phyloP scores from a whole-genome alignment of 2,329 filamentous ascomycete species.

The Verticillium albo-atrum region DNA sequence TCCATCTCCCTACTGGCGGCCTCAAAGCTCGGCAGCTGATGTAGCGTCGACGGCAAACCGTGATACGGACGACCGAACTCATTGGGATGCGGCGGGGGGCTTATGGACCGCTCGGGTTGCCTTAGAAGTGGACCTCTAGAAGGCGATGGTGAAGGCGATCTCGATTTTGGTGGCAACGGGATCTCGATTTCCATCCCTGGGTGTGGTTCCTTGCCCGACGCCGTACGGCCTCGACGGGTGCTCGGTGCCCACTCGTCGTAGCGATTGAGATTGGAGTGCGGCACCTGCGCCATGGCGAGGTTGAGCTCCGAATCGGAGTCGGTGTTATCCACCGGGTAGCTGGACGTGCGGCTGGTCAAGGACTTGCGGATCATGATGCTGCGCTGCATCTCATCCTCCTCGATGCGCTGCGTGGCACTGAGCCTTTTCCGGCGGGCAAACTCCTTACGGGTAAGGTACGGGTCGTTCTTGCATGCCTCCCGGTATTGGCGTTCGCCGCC shows the following conservation, averaged over 20 bases:
- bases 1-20: background rate
- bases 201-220: slow-evolving; percentile 1
- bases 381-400: slow-evolving; percentile 32
- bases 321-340: background rate
- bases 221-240: background rate
- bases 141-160: slow-evolving; percentile 2
- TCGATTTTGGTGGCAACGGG: slow-evolving; percentile 5
- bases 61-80: background rate
- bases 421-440: slow-evolving; percentile 19
- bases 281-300: background rate
- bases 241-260: background rate
- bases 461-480: slow-evolving; percentile 17
- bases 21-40: background rate
- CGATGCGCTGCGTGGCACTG: slow-evolving; percentile 16
- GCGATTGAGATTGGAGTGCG: background rate
- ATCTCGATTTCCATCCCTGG: slow-evolving; percentile 6
- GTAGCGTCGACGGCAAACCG: background rate
- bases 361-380: slow-evolving; percentile 39
- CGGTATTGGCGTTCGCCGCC: slow-evolving; percentile 16
- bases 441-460: slow-evolving; percentile 17
- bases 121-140: background rate
- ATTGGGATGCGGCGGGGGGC: background rate
- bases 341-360: slow-evolving; percentile 16
- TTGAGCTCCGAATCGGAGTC: background rate
- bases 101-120: background rate